Conservation (phyloP, 2,329 filamentous ascomycete species). For the Karstenula rhodostoma region DNA sequence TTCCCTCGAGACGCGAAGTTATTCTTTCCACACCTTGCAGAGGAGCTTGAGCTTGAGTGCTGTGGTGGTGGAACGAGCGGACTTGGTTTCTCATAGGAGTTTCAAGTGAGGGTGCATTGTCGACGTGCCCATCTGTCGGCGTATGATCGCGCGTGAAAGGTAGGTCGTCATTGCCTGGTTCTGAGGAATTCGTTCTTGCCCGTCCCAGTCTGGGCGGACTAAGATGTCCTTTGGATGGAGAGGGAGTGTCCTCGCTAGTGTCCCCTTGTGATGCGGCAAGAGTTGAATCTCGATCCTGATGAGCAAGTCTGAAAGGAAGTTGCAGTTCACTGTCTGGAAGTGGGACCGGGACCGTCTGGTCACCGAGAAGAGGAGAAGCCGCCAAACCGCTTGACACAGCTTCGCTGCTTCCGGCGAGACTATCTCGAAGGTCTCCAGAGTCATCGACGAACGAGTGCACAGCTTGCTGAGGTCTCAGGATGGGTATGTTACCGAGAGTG, state of each 20-base stretch:
- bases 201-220: constrained; percentile 16
- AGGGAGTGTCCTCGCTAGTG: constrained; percentile 20
- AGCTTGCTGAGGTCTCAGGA: constrained; percentile 36
- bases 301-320: constrained; percentile 34
- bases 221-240: constrained; percentile 21
- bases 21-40: constrained; percentile 27
- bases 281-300: constrained; percentile 2
- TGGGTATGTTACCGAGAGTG: constrained; percentile 34
- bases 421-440: constrained; percentile 16
- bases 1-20: constrained; percentile 20
- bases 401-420: constrained; percentile 14
- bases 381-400: constrained; percentile 6
- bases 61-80: constrained; percentile 18
- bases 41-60: constrained; percentile 20
- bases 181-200: constrained; percentile 20
- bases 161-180: constrained; percentile 15
- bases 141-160: constrained; percentile 12
- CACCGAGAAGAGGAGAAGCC: constrained; percentile 6
- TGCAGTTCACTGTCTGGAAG: constrained; percentile 19
- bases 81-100: constrained; percentile 12
- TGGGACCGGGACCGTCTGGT: constrained; percentile 11
- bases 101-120: constrained; percentile 25
- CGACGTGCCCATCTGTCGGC: constrained; percentile 25
- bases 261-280: constrained; percentile 15
- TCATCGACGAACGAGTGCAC: constrained; percentile 28